Base-by-base conservation (phyloP, 371 early-diverging fungal species). In the Rhizomucor miehei region DNA sequence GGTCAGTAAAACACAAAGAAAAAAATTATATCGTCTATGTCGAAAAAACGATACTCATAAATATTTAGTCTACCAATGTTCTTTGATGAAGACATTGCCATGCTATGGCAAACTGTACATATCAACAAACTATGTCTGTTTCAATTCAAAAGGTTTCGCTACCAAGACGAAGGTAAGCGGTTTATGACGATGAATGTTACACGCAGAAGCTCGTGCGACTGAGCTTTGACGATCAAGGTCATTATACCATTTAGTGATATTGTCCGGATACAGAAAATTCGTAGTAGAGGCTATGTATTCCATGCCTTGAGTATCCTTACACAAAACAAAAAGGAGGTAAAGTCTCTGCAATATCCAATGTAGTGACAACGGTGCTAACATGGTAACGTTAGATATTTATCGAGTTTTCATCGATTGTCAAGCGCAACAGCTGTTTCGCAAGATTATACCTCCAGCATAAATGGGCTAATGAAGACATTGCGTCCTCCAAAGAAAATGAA, bases 51-150 rank as follows among this genome's bases (percentile, higher is more conserved):
- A 37, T 21, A 19, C 35, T 8, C 10, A 35, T 2, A 48, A 11
- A 43, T 16, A 2, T 38, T 57, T 66, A 57, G 77, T 81, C 1
- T 73, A 71, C 45, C 72, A 80, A 20, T 79, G 71, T 23, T 75
- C 73, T 13, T 54, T 75, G 9, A 60, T 71, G 64, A 71, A 73
- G 39, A 71, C 70, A 45, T 57, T 79, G 47, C 90, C 73, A 25
- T 73, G 69, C 40, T 84, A 79, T 37, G 91, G 91, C 19, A 80
- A 80, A 24, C 48, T 90, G 0, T 89, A 86, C 52, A 69, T 91
- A 17, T 86, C 91, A 0, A 66, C 70, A 20, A 69, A 82, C 56
- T 80, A 83, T 58, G 57, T 90, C 6, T 87, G 84, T 44, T 90
- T 82, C 61, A 82, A 81, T 51, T 86, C 88, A 6, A 81, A 77